Evolutionary conservation across 2,329 filamentous ascomycete species (phyloP).

Genomic region (Corynespora cassiicola): DNA sequence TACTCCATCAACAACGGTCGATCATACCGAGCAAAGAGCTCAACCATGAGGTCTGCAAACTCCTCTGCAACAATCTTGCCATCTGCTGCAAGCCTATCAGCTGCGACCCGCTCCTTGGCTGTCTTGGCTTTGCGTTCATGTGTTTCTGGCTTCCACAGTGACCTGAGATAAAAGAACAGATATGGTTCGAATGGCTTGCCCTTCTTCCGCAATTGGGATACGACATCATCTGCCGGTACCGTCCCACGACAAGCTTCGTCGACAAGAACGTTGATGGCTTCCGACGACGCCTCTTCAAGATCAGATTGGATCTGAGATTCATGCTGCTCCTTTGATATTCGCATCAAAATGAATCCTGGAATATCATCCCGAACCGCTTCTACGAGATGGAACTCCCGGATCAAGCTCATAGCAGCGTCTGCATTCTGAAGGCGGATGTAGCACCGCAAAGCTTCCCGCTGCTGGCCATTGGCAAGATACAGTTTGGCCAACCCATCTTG

Average conservation of each 20-base stretch:
- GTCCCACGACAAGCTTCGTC: constrained; percentile 91
- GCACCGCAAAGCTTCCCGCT: constrained; percentile 83
- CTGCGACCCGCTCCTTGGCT: constrained; percentile 47
- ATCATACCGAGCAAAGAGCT: constrained; percentile 85
- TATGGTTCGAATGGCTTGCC: constrained; percentile 69
- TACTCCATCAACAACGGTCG: constrained; percentile 84
- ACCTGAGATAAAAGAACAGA: constrained; percentile 89
- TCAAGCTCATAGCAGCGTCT: constrained; percentile 84
- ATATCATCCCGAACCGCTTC: constrained; percentile 91
- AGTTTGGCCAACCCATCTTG: constrained; percentile 84
- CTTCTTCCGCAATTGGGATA: constrained; percentile 75
- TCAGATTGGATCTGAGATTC: constrained; percentile 71
- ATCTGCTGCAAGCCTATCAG: constrained; percentile 58
- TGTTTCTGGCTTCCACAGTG: constrained; percentile 80
- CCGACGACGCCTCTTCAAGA: constrained; percentile 78
- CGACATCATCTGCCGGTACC: constrained; percentile 77
- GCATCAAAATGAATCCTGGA: constrained; percentile 82
- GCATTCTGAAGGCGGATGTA: constrained; percentile 93
- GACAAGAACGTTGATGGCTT: constrained; percentile 85
- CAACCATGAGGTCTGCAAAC: constrained; percentile 85
- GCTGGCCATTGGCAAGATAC: constrained; percentile 80
- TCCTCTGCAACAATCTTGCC: constrained; percentile 77
- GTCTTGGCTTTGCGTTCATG: constrained; percentile 50
- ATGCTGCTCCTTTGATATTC: constrained; percentile 76
- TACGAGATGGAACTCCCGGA: constrained; percentile 87